Conservation (phyloP, 2,329 filamentous ascomycete genomes). For the Byssoonygena ceratinophila region DNA sequence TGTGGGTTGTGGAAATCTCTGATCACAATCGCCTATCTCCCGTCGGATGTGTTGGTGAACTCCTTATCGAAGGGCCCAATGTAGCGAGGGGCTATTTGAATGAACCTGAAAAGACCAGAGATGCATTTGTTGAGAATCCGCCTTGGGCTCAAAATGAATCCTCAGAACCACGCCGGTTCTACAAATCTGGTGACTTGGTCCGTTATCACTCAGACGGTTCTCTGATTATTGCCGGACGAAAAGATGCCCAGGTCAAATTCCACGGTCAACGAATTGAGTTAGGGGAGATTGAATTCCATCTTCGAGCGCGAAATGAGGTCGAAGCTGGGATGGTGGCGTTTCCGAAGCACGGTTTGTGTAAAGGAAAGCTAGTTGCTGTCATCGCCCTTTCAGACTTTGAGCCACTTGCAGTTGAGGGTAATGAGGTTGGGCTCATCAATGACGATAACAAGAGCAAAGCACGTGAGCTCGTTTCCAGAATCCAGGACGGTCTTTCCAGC, state of each 20-base stretch:
- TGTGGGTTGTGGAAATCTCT: conserved; percentile 21
- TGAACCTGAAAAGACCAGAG: conserved; percentile 15
- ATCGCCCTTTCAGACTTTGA: too few species aligned
- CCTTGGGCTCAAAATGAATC: conserved; percentile 14
- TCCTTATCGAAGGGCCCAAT: conserved; percentile 32
- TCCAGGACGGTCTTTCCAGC: too few species aligned
- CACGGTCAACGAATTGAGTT: conserved; percentile 76
- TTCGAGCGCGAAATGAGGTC: background rate
- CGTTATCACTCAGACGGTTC: conserved; percentile 54
- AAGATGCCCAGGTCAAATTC: conserved; percentile 71
- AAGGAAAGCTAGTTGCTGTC: too few species aligned
- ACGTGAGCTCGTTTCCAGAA: too few species aligned
- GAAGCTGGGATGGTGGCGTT: background rate
- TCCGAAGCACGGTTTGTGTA: background rate
- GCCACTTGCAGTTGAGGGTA: too few species aligned
- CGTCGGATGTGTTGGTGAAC: conserved; percentile 32
- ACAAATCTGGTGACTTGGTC: conserved; percentile 77
- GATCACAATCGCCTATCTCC: conserved; percentile 21
- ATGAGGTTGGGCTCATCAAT: too few species aligned
- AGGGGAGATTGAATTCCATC: conserved; percentile 59
- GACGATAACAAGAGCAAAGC: too few species aligned
- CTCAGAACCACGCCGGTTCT: conserved; percentile 40
- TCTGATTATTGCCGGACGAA: conserved; percentile 69
- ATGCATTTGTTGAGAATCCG: conserved; percentile 18
- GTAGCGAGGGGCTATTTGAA: conserved; percentile 31